Base-by-base conservation (phyloP, 2,329 filamentous ascomycete genomes). In the Pseudogymnoascus sp. region DNA sequence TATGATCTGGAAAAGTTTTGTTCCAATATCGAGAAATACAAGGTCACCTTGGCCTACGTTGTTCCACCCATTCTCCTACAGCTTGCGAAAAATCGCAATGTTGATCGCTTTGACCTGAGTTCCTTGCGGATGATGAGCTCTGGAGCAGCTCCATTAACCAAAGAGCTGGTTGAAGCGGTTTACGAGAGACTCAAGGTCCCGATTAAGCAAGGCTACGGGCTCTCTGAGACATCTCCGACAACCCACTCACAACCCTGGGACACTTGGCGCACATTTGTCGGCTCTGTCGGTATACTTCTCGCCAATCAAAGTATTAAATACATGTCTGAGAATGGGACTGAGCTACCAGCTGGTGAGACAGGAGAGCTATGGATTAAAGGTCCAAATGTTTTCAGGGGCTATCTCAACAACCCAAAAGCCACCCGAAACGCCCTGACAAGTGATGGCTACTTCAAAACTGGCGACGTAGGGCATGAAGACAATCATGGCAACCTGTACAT, bases 201-300 rank as follows among this genome's bases (percentile, higher is more conserved):
- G 5, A 85, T 95, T 66, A 96, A 95, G 79, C 92, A 96, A 75
- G 91, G 89, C 21, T 96, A 95, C 71, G 92, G 92, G 0, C 81
- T 96, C 10, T 90, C 86, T 6, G 92, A 96, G 77, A 93, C 90
- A 15, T 87, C 87, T 25, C 91, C 91, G 0, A 87, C 84, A 1
- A 88, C 89, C 0, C 86, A 90, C 67, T 83, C 84, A 10, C 89
- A 90, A 74, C 76, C 81, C 13, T 85, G 89, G 78, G 82, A 84
- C 31, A 86, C 90, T 67, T 96, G 35, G 31, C 35, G 35, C 51
- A 13, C 7, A 12, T 35, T 35, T 35, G 35, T 58, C 35, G 51
- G 51, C 51, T 58, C 51, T 27, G 51, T 5, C 2, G 51, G 51
- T 27, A 21, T 38, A 58, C 35, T 38, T 21, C 35, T 58, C 5